Base-by-base conservation (phyloP, 441 rosid genomes). In the Aquilaria agallochum region DNA sequence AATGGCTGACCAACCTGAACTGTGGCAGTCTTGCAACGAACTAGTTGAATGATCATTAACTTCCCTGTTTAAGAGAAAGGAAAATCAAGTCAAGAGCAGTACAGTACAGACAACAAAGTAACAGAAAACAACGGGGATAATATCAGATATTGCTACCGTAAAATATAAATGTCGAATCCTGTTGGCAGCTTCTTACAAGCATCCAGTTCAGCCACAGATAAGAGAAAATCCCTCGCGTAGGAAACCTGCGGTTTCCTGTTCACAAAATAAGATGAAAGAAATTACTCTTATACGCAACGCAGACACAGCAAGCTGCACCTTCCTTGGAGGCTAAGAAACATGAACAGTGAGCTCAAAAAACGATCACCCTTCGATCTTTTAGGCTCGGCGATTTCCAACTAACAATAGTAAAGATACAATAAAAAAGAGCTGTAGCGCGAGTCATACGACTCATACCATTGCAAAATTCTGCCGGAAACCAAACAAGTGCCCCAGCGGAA, bases 111-210 rank as follows among this genome's bases (percentile, higher is more conserved):
- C 61, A 60, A 60, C 47, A 36, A 62, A 36, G 9, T 44, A 36
- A 48, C 45, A 60, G 30, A 5, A 60, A n/a, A 33, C 27, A 20
- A 57, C 1, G 14, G 44, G n/a, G 31, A 15, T n/a, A n/a, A 45
- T 13, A 55, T 54, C 51, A 31, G 33, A 2, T 31, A 12, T 42
- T 67, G 45, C 59, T 61, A 78, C 79, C 71, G 13, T 58, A 75
- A 51, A 31, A 65, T 70, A 13, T 75, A 68, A 50, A 51, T 34
- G 58, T 75, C 77, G 66, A 75, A 54, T 27, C 66, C 63, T 20
- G 57, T 15, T 0, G 79, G 77, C 51, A 75, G 62, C 59, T 52
- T 62, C 63, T 63, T 75, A 67, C 83, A 70, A 12, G n/a, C 15
- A 58, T 75, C 76, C 31, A 56, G 33, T 55, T 66, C 61, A 55